Evolutionary conservation across 2,329 filamentous ascomycete genomes (phyloP), one percentile per base, ranked within the genome.

Genomic region (Botrytis pseudocinerea): DNA sequence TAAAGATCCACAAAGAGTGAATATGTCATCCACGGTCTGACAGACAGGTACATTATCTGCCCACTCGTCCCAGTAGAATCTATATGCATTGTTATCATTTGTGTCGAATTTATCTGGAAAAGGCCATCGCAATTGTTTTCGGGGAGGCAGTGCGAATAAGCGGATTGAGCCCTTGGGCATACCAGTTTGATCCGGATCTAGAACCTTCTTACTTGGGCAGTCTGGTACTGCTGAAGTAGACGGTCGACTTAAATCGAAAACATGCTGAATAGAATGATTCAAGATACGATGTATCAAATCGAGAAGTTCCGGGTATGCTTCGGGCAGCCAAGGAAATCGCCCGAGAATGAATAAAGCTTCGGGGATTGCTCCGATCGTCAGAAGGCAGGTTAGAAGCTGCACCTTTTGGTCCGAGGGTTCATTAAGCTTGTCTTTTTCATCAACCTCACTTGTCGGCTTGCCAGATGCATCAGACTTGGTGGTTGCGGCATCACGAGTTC

Each of bases 21-120:
- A 96, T 22, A 99, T 87, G 80, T 99, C 96, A 75, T 98, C 94
- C 9, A 97, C 90, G 2, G 87, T 92, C 81, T 97, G 95, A 80
- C 96, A 99, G 32, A 97, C 84, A 0, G 96, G 97, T 63, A 99
- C 87, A 76, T 96, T 97, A 82, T 98, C 95, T 3, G 91, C 87
- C 96, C 96, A 99, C 78, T 98, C 96, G 74, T 97, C 94, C 91
- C 96, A 98, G 82, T 99, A 99, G 81, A 97, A 98, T 48, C 92
- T 90, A 81, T 98, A 98, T 20, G 85, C 89, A n/a, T 88, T 87
- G 32, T 91, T 91, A 77, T 94, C 93, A 71, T 90, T 91, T 40
- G 89, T 90, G 79, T 96, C 93, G 76, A 87, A 87, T 77, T 89
- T 91, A 78, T 97, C 95, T 8, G 94, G 89, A 78, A 92, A 91